A percentile compares a stretch with the other conserved stretches of the same genome.
phyloP scores from a whole-genome alignment of 768 basidiomycete species.

The Pleurotus giganteus region DNA sequence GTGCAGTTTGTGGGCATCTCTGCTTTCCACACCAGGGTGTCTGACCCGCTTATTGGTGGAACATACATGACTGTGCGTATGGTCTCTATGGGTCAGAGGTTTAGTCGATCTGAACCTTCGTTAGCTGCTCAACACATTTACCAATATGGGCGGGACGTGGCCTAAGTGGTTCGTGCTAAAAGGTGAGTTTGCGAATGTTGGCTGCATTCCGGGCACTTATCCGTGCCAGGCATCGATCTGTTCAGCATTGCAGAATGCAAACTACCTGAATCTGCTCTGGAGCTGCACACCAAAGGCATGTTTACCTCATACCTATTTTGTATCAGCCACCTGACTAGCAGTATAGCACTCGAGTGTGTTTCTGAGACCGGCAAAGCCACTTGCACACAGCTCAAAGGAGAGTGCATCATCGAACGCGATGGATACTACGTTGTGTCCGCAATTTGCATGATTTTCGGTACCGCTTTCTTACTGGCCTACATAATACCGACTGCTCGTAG shows the following conservation, averaged over 20 bases:
- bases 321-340: slow-evolving; percentile 13
- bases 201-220: not conserved
- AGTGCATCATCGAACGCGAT: slow-evolving; percentile 82
- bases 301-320: not conserved
- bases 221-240: slow-evolving; percentile 70
- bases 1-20: slow-evolving; percentile 99
- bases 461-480: slow-evolving; percentile 67
- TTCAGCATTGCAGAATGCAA: slow-evolving; percentile 85
- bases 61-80: slow-evolving; percentile 97
- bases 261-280: slow-evolving; percentile 54
- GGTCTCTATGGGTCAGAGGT: not conserved
- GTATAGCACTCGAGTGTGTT: slow-evolving; percentile 80
- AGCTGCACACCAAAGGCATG: slow-evolving; percentile 56
- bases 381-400: slow-evolving; percentile 74
- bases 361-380: slow-evolving; percentile 85
- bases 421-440: slow-evolving; percentile 88
- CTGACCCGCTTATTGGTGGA: slow-evolving; percentile 95
- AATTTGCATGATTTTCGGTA: slow-evolving; percentile 79
- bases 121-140: slow-evolving; percentile 92
- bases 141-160: slow-evolving; percentile 98
- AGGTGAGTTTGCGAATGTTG: slow-evolving; percentile 38
- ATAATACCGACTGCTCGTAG: slow-evolving; percentile 82
- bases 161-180: slow-evolving; percentile 96
- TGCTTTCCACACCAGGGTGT: slow-evolving; percentile 97
- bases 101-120: not conserved